Evolutionary conservation across 768 basidiomycete genomes (phyloP), one percentile per base, ranked within the genome.

Genomic region (Tylopilus subfusipes): DNA sequence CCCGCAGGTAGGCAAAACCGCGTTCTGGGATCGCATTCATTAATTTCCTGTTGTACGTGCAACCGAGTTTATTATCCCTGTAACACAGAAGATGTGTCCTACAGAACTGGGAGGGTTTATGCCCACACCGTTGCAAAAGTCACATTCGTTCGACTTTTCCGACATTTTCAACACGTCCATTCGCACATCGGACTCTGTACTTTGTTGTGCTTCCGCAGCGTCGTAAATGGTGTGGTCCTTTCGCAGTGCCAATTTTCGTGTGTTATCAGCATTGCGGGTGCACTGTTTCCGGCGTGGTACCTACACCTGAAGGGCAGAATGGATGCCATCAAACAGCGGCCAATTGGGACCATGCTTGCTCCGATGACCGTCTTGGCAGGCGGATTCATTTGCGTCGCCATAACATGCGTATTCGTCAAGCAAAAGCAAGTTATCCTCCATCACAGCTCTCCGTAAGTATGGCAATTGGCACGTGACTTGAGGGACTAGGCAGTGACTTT

Each of bases 261-360:
- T 76, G 27, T 77, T 78, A 1, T 78, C 14, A 9, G n/a, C n/a
- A 77, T 82, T 55, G 66, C 78, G 13, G 81, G 80, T 10, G 70
- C 80, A 18, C 68, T 82, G 21, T 82, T 83, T 56, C 80, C 81
- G 9, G 74, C 78, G n/a, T 82, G 82, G 79, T 83, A 66, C 70
- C 13, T 77, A 77, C 66, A 80, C 56, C 57, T 76, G 12, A 67
- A 71, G 43, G 78, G 75, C 5, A 73, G 72, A 39, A 67, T 65
- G 36, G 46, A 44, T n/a, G 70, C 33, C 33, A 4, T 10, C 33
- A 16, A 34, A 13, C 33, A 34, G 12, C 62, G 10, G 48, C 73
- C 72, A 45, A 38, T 69, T 11, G 71, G 72, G 48, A 69, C 73
- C 5, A 55, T 55, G 1, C 58, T 79, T 11, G 75, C 78, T 24